Base-by-base conservation (phyloP, 148 eudicot species). In the Persicaria tinctoria region DNA sequence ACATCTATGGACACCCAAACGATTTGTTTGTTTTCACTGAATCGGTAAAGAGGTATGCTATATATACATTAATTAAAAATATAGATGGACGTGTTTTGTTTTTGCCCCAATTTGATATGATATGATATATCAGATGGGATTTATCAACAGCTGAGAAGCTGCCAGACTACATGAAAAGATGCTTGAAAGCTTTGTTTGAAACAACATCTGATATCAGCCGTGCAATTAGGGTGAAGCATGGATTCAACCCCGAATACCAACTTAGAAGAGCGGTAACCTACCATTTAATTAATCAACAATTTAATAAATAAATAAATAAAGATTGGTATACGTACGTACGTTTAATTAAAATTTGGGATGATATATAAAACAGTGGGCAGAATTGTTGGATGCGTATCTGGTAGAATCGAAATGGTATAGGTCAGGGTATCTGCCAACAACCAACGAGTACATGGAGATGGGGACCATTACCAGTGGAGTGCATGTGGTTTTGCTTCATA, bases 171-270 rank as follows among this genome's bases (percentile, higher is more conserved):
- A 71, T 71, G 74, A 48, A 71, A 71, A 48, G 18, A 9, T 71
- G 54, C 47, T 48, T 71, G 74, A 71, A 71, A 53, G 74, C 74
- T 18, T 32, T 71, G 41, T 71, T 71, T 71, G 74, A 71, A 8
- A 9, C 41, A 11, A 71, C 74, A 17, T 17, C 55, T 47, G 17
- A 71, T 13, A 71, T 71, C 5, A 8, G 74, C 74, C 41, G 47
- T 17, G 13, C 1, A 11, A 18, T 71, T 71, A 14, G 41, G 38
- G 14, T 8, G 23, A 71, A 10, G 1, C 41, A 71, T 71, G 74
- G 74, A 71, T 3, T 53, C 32, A 71, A 71, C 74, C 74, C 74
- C 8, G 55, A 71, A 71, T 0, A 71, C 6, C 41, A 71, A 46
- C 32, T 71, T 46, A 71, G 41, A 50, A 47, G 17, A 48, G 74